Evolutionary conservation across 2,329 filamentous ascomycete genomes (phyloP), one percentile per base, ranked within the genome.

Genomic region (Verticillium nonalfalfae): DNA sequence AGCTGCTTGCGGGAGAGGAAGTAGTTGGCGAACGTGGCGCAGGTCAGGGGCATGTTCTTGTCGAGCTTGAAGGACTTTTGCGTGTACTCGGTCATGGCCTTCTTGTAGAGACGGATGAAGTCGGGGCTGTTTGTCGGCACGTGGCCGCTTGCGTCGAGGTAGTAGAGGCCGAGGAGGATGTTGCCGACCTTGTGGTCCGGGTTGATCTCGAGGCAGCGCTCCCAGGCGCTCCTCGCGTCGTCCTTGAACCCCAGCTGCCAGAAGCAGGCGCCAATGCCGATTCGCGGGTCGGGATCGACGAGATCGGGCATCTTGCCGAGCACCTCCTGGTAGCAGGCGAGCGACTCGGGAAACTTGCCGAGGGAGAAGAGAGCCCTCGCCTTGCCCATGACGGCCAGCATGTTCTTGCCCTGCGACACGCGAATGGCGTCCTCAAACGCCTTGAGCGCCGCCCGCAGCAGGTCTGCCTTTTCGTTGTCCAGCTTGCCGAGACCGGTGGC

Each of bases 191-290:
- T 97, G 26, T 93, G 96, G 31, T 93, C 85, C 0, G 91, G 87
- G 69, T 83, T 86, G 71, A 97, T 83, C 71, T 96, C 91, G 34
- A 97, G 77, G 13, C 90, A 87, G 65, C 95, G 84, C 71, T 96
- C 90, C 95, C 95, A 99, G 13, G 95, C 94, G 57, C 82, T 79
- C 71, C 91, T 94, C 7, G 96, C 95, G 69, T 97, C 92, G 38
- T 96, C 91, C 74, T 96, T 97, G 79, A 91, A 93, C 11, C 93
- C 93, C 34, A 99, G 82, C 74, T 97, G 91, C 95, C 96, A 99
- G 74, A 97, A 89, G 79, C 95, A 99, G 75, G 92, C 95, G 56
- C 95, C 95, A 70, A 99, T 94, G 60, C 95, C 95, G 68, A 99
- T 94, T 68, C 96, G 86, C 67, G 95, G 96, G 74, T 99, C 95